Conservation (phyloP, 352 stramenopile species). For the Globisporangium apiculatum region DNA sequence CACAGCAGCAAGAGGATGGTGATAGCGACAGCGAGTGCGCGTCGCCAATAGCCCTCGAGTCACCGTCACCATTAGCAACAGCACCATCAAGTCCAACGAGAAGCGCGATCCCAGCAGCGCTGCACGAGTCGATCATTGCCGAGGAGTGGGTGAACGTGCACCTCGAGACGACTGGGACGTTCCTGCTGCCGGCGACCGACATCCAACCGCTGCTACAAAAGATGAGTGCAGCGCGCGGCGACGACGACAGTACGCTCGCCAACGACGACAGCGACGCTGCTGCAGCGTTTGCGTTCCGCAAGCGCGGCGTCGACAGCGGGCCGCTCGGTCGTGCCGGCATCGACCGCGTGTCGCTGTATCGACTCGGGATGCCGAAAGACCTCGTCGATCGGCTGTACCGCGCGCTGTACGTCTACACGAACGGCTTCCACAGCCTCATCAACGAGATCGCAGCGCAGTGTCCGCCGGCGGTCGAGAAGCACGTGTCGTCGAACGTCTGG, state of each 20-base stretch:
- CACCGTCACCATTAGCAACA: background rate
- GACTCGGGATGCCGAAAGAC: conserved; percentile 66
- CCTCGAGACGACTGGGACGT: conserved; percentile 41
- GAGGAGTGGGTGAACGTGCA: conserved; percentile 81
- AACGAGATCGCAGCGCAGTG: conserved; percentile 72
- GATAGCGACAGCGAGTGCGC: background rate
- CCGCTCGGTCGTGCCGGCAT: conserved; percentile 58
- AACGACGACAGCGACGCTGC: conserved; percentile 17
- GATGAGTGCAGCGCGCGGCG: conserved; percentile 14
- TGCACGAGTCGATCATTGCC: conserved; percentile 62
- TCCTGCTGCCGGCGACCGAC: conserved; percentile 43
- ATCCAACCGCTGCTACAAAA: conserved; percentile 33
- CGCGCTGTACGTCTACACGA: conserved; percentile 81
- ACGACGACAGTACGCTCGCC: conserved; percentile 28
- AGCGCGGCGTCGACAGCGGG: conserved; percentile 19
- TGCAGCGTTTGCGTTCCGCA: conserved; percentile 36
- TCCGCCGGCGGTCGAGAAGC: conserved; percentile 49
- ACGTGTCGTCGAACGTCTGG: conserved; percentile 79
- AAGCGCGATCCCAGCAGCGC: conserved; percentile 20
- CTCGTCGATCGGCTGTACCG: conserved; percentile 74
- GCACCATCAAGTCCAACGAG: conserved; percentile 9
- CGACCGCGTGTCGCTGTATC: conserved; percentile 63
- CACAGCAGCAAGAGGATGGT: background rate
- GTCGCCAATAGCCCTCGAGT: background rate
- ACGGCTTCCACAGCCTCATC: conserved; percentile 81